Evolutionary conservation across 1,139 yeast species (phyloP), one percentile per base, ranked within the genome.

Genomic region (Saccharomyces hybrid): DNA sequence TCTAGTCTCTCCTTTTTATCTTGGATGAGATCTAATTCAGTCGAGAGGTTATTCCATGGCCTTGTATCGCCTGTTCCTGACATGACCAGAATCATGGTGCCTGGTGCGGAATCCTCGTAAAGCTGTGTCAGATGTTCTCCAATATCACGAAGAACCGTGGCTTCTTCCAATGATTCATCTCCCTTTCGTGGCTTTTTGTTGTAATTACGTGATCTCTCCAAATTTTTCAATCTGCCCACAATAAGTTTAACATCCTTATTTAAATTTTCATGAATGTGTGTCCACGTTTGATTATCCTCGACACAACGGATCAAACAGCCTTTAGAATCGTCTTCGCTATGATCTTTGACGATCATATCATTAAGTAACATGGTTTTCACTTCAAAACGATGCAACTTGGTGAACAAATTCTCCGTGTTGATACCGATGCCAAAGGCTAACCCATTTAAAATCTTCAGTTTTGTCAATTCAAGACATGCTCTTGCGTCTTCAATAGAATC

Each of bases 401-500:
- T 67, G 56, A 74, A 71, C 6, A 78, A 62, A 32, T 73, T 69
- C 59, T 75, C 73, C n/a, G 76, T 80, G 56, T 75, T 71, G 49
- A 76, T 61, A 55, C 76, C 75, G 31, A 73, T 70, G 0, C 98
- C 98, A 69, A 79, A 86, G 4, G 77, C 72, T 5, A 71, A 68
- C 0, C 97, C 97, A 55, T 83, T 80, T 3, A 75, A 68, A 12
- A 90, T 73, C 64, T 91, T 90, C 59, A 82, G 63, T 61, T 87
- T 82, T 0, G 88, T 81, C 52, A 93, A 75, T 57, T 88, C 91
- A 64, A 91, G 73, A 65, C 97, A 88, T 0, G 97, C 84, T 42
- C 69, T 69, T 6, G 97, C 88, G 67, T 93, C 99, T 67, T 89
- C 96, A 1, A 85, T 77, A 0, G 97, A 86, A 50, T 93, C 88